Evolutionary conservation across 257 asterid species (phyloP).

Genomic region (Solanum etuberosum): DNA sequence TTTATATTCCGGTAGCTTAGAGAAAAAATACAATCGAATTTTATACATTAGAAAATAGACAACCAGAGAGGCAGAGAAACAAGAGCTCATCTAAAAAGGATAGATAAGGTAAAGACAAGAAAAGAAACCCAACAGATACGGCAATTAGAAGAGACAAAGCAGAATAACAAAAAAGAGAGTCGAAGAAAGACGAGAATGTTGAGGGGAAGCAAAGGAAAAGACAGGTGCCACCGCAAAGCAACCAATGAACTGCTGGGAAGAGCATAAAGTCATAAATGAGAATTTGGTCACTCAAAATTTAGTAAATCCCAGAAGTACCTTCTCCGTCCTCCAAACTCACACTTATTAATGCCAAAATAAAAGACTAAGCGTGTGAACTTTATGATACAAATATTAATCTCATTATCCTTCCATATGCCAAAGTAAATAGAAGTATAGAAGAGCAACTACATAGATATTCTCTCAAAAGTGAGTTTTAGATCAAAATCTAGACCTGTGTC

Average conservation of each 20-base stretch:
- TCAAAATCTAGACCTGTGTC: neutral
- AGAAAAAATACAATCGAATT: neutral
- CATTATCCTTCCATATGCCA: neutral
- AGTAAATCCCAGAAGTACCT: neutral
- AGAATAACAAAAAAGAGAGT: neutral
- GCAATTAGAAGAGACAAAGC: neutral
- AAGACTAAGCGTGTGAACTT: neutral
- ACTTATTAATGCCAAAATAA: neutral
- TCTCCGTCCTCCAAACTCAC: neutral
- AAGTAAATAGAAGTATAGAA: neutral
- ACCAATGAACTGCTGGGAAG: neutral
- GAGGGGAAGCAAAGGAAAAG: neutral
- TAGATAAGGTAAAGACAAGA: neutral
- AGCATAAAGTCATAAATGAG: neutral
- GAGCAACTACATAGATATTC: neutral
- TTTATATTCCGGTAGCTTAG: neutral
- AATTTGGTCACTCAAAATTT: neutral
- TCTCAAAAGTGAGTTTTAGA: neutral
- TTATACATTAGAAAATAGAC: neutral
- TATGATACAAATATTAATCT: neutral
- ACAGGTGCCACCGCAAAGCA: neutral
- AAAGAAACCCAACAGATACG: neutral
- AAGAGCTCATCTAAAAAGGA: neutral
- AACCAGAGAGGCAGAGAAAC: neutral
- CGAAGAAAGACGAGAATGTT: neutral